These are phyloP conservation scores for Neonectria coccinea DNA, from an alignment of 2,329 filamentous ascomycete species.

Conservation along the genomic window DNA sequence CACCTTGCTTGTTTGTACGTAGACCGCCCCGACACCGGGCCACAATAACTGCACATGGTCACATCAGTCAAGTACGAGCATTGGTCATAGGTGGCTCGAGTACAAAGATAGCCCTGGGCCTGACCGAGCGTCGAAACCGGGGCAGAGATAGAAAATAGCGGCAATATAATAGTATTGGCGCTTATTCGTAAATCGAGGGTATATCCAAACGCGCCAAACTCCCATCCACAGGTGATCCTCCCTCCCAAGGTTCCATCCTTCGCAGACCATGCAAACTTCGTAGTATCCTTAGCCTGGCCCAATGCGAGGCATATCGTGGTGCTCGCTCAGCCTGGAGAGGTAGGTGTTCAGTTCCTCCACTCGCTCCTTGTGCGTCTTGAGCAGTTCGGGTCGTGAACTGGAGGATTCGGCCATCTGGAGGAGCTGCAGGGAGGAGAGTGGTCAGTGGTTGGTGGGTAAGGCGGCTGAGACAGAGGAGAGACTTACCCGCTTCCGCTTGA, in stretches of 20 bases:
- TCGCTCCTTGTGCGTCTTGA: conserved; percentile 96
- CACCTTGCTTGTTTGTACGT: too few species aligned
- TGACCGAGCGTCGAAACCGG: neutral
- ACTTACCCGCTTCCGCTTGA: conserved; percentile 81
- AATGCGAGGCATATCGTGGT: conserved; percentile 92
- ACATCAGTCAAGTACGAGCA: too few species aligned
- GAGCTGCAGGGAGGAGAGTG: conserved; percentile 64
- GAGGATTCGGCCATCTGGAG: conserved; percentile 78
- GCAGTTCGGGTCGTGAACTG: conserved; percentile 74
- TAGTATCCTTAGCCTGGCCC: conserved; percentile 62
- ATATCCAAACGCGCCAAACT: conserved; percentile 46
- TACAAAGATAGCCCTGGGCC: neutral
- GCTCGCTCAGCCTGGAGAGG: conserved; percentile 90
- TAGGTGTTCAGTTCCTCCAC: conserved; percentile 97
- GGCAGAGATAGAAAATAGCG: neutral
- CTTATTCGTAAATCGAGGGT: conserved; percentile 32
- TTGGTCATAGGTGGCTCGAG: neutral
- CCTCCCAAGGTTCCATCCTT: neutral
- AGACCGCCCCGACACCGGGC: neutral
- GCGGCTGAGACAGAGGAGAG: neutral
- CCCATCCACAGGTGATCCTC: conserved; percentile 20
- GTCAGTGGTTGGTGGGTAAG: conserved; percentile 1
- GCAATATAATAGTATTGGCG: conserved; percentile 11
- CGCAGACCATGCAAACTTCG: neutral
- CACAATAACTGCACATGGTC: neutral